Conservation (phyloP, 1,284 basidiomycete species). For the Athelia sp. region DNA sequence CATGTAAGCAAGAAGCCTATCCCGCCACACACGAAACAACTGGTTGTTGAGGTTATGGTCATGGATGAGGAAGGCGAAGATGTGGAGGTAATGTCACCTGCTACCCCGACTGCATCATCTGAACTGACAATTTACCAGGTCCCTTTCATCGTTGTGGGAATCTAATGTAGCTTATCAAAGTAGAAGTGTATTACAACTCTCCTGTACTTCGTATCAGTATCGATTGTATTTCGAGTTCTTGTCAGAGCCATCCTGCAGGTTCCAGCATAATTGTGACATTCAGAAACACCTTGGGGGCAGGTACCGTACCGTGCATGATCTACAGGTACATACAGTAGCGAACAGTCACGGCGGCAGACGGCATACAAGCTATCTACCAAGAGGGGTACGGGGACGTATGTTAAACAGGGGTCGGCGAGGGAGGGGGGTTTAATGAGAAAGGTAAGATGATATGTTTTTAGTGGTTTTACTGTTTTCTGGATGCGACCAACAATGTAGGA, state of each 20-base stretch:
- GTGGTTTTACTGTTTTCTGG: not conserved
- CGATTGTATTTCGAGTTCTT: not conserved
- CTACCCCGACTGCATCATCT: not conserved
- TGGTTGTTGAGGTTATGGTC: slow-evolving; percentile 94
- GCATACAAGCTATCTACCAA: not conserved
- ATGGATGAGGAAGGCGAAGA: slow-evolving; percentile 88
- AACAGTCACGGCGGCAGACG: not conserved
- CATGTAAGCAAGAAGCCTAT: slow-evolving; percentile 92
- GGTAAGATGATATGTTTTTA: not conserved
- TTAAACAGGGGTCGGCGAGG: not conserved
- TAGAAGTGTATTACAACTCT: slow-evolving; percentile 8
- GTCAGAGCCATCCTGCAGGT: too few relatives aligned
- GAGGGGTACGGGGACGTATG: not conserved
- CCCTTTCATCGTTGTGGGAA: slow-evolving; percentile 63
- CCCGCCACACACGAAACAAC: slow-evolving; percentile 72
- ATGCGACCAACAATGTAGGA: not conserved
- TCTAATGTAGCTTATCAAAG: slow-evolving; percentile 23
- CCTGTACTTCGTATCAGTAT: not conserved
- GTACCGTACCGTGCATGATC: too few relatives aligned
- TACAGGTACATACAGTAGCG: too few relatives aligned
- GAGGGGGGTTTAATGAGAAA: not conserved
- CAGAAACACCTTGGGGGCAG: too few relatives aligned
- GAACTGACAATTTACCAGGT: slow-evolving; percentile 35
- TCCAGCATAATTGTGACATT: too few relatives aligned
- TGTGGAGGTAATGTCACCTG: slow-evolving; percentile 56